Evolutionary conservation across 23 red algal genomes (phyloP), one percentile per base, ranked within the genome.

Genomic region (Chondrus crispus): DNA sequence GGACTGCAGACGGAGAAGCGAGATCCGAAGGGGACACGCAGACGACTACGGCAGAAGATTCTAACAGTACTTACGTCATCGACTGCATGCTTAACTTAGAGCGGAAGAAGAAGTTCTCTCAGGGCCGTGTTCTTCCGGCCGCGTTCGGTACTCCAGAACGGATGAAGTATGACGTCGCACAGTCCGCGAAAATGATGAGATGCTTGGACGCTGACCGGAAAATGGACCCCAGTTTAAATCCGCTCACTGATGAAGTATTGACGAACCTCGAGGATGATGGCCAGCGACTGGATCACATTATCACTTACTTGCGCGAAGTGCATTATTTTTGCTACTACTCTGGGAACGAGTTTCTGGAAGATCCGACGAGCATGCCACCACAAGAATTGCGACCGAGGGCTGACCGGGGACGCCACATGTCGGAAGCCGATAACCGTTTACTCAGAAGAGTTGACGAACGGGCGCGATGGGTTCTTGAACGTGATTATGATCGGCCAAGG

Each of bases 301-400:
- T 66, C 30, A 57, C 63, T 45, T 95, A 95, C 20, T 73, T 95
- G n/a, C 42, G 87, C 9, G 68, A 77, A 30, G 85, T 91, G 37
- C 93, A 95, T 57, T 57, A 72, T 12, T 95, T 74, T 30, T 74
- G 49, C 41, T 95, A 95, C 53, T 95, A 95, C 80, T 91, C 93
- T 32, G 93, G 85, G 22, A 89, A 85, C 14, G 93, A 95, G 51
- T 91, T 74, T 85, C 24, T 91, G 22, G 93, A 95, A 38, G 71
- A 89, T 57, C 85, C 93, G 24, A 76, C 84, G 33, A 84, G 69
- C 7, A 40, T 92, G 93, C 85, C 85, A 32, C 81, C 91, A 2
- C 51, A 60, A 43, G 82, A 93, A 63, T 69, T 73, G 14, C 80
- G 75, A 58, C 68, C 71, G 30, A 33, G 30, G 5, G 32, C 44